These are phyloP conservation scores for Cystoderma amianthinum DNA, from an alignment of 768 basidiomycete species.

Conservation along the genomic window DNA sequence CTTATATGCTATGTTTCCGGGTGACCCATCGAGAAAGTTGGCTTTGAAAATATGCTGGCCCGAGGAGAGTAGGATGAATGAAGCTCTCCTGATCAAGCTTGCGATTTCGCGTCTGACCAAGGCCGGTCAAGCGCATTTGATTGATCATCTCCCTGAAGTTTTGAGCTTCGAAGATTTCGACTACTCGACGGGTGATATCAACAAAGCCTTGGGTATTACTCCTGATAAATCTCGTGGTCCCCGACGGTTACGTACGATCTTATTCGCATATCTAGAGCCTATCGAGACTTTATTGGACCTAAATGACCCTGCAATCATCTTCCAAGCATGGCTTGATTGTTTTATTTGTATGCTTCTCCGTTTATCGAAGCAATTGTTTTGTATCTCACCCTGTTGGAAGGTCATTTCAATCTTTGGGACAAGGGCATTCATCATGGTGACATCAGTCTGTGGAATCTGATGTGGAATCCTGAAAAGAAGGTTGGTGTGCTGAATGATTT, in stretches of 20 bases:
- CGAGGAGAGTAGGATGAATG: not conserved
- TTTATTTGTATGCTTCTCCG: constrained; percentile 4
- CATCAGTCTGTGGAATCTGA: constrained; percentile 16
- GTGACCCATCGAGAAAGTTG: not conserved
- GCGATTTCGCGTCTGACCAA: not conserved
- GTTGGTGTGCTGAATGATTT: constrained; percentile 16
- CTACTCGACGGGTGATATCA: not conserved
- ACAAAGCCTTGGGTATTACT: not conserved
- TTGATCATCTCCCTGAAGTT: not conserved
- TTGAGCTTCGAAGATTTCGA: not conserved
- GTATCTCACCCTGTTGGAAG: constrained; percentile 4
- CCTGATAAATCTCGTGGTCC: not conserved
- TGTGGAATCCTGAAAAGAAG: constrained; percentile 8
- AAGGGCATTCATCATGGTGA: constrained; percentile 14
- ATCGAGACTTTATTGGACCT: not conserved
- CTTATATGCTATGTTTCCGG: not conserved
- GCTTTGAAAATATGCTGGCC: not conserved
- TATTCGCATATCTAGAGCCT: not conserved
- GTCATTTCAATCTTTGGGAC: constrained; percentile 13
- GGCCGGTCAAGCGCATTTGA: not conserved
- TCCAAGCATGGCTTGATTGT: not conserved
- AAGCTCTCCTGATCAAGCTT: not conserved
- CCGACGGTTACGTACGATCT: not conserved
- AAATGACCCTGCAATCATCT: not conserved
- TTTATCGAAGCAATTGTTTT: constrained; percentile 1